Percentiles rank a stretch among this genome's conserved stretches.
phyloP scores from a whole-genome alignment of 192 early-diverging fungal genomes.

The Geosiphon pyriformis region DNA sequence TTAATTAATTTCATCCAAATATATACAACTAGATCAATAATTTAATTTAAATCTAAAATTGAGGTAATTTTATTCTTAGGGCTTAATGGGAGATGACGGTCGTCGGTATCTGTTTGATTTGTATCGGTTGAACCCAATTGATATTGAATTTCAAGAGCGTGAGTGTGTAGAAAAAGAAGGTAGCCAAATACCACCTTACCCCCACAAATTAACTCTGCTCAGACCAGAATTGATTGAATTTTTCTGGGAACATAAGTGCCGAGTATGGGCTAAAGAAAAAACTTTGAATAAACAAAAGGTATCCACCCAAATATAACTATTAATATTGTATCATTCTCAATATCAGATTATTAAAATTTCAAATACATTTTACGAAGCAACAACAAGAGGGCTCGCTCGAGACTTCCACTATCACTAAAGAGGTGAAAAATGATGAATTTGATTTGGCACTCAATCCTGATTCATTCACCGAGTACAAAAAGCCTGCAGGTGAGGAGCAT shows the following conservation, averaged over 20 bases:
- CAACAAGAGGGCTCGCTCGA: background rate
- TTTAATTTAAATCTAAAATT: background rate
- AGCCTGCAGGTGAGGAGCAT: conserved; percentile 17
- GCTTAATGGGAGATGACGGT: conserved; percentile 85
- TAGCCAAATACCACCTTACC: conserved; percentile 61
- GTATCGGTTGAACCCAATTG: conserved; percentile 85
- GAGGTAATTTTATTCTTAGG: conserved; percentile 26
- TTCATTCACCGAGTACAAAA: conserved; percentile 21
- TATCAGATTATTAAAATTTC: background rate
- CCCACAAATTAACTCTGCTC: conserved; percentile 78
- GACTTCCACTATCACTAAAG: background rate
- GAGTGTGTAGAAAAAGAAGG: conserved; percentile 54
- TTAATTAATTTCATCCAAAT: too few species aligned
- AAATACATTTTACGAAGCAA: background rate
- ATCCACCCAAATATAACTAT: background rate
- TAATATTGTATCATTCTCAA: too few species aligned
- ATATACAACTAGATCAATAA: background rate
- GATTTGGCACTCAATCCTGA: conserved; percentile 55
- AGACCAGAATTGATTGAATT: conserved; percentile 80
- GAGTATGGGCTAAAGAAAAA: conserved; percentile 55
- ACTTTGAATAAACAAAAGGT: conserved; percentile 41
- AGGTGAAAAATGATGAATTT: conserved; percentile 27
- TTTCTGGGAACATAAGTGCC: conserved; percentile 79
- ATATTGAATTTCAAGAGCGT: conserved; percentile 80
- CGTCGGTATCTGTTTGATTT: conserved; percentile 91